Evolutionary conservation across 768 basidiomycete genomes (phyloP).

Genomic region (Leccinellum rugosiceps): DNA sequence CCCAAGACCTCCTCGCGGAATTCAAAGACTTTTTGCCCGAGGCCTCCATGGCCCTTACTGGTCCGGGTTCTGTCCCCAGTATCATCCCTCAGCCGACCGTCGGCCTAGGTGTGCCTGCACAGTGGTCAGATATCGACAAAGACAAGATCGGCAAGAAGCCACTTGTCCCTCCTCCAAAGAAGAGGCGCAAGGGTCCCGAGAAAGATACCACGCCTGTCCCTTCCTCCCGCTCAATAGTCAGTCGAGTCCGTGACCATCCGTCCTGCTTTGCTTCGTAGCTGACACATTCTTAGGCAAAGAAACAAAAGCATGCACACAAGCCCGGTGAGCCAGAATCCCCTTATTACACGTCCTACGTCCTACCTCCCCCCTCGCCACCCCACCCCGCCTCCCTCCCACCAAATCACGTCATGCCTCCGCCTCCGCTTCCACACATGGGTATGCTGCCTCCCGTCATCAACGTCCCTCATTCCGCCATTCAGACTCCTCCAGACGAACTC

Average conservation of each 20-base stretch:
- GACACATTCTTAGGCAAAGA: constrained; percentile 48
- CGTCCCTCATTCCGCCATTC: constrained; percentile 30
- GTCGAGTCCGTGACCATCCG: constrained; percentile 39
- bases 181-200: constrained; percentile 61
- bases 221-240: constrained; percentile 44
- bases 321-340: constrained; percentile 55
- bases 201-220: constrained; percentile 67
- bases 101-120: constrained; percentile 31
- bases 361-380: constrained; percentile 37
- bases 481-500: constrained; percentile 65
- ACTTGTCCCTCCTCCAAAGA: constrained; percentile 41
- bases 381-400: constrained; percentile 21
- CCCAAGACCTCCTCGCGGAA: constrained; percentile 73
- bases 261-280: constrained; percentile 1
- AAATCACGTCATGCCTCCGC: constrained; percentile 29
- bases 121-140: constrained; percentile 42
- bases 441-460: constrained; percentile 23
- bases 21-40: constrained; percentile 83
- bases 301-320: constrained; percentile 59
- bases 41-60: constrained; percentile 41
- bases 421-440: constrained; percentile 25
- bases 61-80: constrained; percentile 40
- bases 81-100: constrained; percentile 50
- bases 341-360: constrained; percentile 42
- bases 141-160: constrained; percentile 44